Base-by-base conservation (phyloP, 2,329 filamentous ascomycete species). In the Exophiala mesophila region DNA sequence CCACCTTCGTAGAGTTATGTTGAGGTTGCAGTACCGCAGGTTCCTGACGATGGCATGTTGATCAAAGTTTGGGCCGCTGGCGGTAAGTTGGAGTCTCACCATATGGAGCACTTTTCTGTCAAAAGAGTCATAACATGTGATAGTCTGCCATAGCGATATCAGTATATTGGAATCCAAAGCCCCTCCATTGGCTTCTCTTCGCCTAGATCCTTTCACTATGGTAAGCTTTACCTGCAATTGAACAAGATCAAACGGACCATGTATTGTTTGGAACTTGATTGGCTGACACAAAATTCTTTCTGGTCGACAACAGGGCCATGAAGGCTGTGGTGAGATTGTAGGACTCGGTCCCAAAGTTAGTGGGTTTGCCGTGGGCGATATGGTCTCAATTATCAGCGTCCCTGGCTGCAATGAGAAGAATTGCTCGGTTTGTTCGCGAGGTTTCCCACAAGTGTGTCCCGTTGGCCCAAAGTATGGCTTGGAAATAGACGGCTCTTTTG, bases 251-350 rank as follows among this genome's bases (percentile, higher is more conserved):
- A 7, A 13, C 20, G 8, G 21, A 38, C 36, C 36, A 15, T 38
- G 20, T 17, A 28, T 38, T 19, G 18, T 17, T 17, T 18, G 18
- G 23, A 20, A 6, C 10, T 10, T 21, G 16, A 19, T 3, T 5
- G 21, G 8, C 3, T 12, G 12, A 21, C 23, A 20, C 6, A 13
- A 7, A 7, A 21, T 10, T 20, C 6, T 20, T 10, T 16, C 16
- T 26, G 36, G 19, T 26, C 10, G 12, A 7, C n/a, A 24, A 3
- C 16, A 38, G 36, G 50, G 50, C 9, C 50, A 53, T 18, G 50
- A 53, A 32, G 41, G 40, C 18, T 40, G 48, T 19, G 50, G 50
- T 12, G 32, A 49, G 3, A 39, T 51, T n/a, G 39, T 41, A 9
- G 28, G 15, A 8, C 15, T 49, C 3, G 48, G 48, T 10, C 28